Evolutionary conservation across 306 rosid species (phyloP), one percentile per base, ranked within the genome.

Genomic region (Vigna trinervia): DNA sequence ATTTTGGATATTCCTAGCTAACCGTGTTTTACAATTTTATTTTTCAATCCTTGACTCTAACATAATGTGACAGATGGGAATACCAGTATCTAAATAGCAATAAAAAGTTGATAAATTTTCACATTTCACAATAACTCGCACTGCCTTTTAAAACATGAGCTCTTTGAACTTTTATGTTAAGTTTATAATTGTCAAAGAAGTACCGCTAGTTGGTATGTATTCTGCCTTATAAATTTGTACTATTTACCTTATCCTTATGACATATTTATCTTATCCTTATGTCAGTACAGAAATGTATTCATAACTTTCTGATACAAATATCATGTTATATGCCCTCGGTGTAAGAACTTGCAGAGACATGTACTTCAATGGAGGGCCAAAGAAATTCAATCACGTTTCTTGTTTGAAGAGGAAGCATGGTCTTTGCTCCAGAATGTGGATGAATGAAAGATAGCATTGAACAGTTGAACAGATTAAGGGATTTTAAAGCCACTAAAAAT

Each of bases 201-300:
- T 22, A 12, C 12, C 10, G 43, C 6, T 41, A 11, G 19, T 19
- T 5, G 15, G 12, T n/a, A 28, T n/a, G 28, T 12, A 41, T 41
- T 1, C 12, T 41, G 53, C 6, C 71, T 8, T 12, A 3, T 43
- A 36, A 61, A 61, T 22, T 0, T 17, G 51, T 39, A 38, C 17
- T 36, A 65, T 65, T 38, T 64, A 64, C 39, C 70, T 38, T 64
- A n/a, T 64, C 30, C 70, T 63, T 17, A 8, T 63, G 47, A n/a
- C 26, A 2, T 34, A 38, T 64, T 38, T 38, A 64, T 64, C 70
- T 39, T 65, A 17, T 65, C 32, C 52, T 64, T 39, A 10, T 64
- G 50, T 64, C 15, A 1, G 51, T n/a, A 39, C 12, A 1, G 28
- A 36, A 36, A 8, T 7, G 28, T n/a, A 63, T 38, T 63, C 48